Conservation (phyloP, 176 grass and related monocot species). For the Microstegium vimineum region DNA sequence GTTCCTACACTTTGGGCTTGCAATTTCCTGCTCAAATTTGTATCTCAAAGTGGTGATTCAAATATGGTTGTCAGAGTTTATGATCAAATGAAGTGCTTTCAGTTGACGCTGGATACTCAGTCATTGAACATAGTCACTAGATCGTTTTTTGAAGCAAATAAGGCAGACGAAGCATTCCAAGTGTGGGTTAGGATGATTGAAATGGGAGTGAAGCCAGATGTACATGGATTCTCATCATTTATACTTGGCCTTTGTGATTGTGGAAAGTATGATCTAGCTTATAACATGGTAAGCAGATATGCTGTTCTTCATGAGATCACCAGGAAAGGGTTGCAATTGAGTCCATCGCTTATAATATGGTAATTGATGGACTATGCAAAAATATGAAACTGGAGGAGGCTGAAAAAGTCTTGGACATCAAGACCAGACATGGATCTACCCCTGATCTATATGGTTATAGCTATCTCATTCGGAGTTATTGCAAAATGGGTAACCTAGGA, state of each 20-base stretch:
- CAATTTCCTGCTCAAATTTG: slow-evolving; percentile 49
- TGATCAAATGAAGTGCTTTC: slow-evolving; percentile 37
- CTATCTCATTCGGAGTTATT: slow-evolving; percentile 52
- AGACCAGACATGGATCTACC: slow-evolving; percentile 24
- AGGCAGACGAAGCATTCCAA: slow-evolving; percentile 41
- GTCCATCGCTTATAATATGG: slow-evolving; percentile 57
- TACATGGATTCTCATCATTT: slow-evolving; percentile 38
- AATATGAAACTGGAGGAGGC: slow-evolving; percentile 55
- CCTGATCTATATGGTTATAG: slow-evolving; percentile 59
- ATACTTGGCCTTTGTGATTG: slow-evolving; percentile 48
- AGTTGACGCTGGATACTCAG: slow-evolving; percentile 30
- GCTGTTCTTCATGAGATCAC: slow-evolving; percentile 39
- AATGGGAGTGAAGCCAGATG: slow-evolving; percentile 50
- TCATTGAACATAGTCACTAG: slow-evolving; percentile 50
- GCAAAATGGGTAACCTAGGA: slow-evolving; percentile 41
- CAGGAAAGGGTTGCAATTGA: slow-evolving; percentile 34
- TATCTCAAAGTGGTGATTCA: slow-evolving; percentile 24
- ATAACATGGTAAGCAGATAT: slow-evolving; percentile 2
- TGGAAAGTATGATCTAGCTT: slow-evolving; percentile 44
- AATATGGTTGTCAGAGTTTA: slow-evolving; percentile 41
- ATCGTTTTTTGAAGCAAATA: slow-evolving; percentile 44
- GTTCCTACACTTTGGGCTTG: slow-evolving; percentile 44
- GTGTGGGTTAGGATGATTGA: slow-evolving; percentile 47
- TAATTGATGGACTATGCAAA: slow-evolving; percentile 74
- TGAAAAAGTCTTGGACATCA: slow-evolving; percentile 69